Conservation (phyloP, 2,329 filamentous ascomycete species). For the Niveomyces coronatus region DNA sequence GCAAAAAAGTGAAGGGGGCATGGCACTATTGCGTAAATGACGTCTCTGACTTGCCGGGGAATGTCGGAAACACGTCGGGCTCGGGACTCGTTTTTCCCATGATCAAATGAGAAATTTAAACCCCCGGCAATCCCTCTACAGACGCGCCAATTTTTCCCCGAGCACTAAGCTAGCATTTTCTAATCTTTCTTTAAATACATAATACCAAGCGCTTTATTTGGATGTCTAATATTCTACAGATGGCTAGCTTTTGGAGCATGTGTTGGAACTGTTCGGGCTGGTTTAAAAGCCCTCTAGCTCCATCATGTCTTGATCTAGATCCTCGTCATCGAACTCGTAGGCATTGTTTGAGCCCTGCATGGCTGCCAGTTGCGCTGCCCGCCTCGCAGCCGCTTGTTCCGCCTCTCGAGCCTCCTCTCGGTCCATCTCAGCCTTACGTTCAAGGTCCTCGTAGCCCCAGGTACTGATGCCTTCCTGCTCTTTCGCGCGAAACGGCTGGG, state of each 20-base stretch:
- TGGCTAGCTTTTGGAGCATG: too few species aligned
- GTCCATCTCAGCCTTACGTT: slow-evolving; percentile 66
- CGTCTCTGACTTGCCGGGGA: neutral
- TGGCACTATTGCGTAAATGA: neutral
- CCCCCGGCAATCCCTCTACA: too few species aligned
- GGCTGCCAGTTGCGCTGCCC: slow-evolving; percentile 13
- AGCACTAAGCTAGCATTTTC: too few species aligned
- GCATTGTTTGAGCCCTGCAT: slow-evolving; percentile 25
- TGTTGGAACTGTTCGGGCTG: neutral
- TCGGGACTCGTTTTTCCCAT: neutral
- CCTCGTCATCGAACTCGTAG: slow-evolving; percentile 43
- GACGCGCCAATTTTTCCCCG: too few species aligned
- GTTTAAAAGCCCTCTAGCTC: slow-evolving; percentile 28
- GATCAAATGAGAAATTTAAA: too few species aligned
- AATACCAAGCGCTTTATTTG: too few species aligned
- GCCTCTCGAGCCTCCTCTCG: slow-evolving; percentile 56
- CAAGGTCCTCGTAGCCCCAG: slow-evolving; percentile 75
- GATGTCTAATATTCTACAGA: too few species aligned
- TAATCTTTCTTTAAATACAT: too few species aligned
- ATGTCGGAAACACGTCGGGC: neutral
- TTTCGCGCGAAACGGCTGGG: slow-evolving; percentile 70
- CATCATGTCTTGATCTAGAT: slow-evolving; percentile 46
- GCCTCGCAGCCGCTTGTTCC: slow-evolving; percentile 30
- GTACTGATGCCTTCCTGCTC: slow-evolving; percentile 90
- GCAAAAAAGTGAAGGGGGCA: slow-evolving; percentile 1